Conservation (phyloP, 306 rosid species). For the Inga leiocalycina region DNA sequence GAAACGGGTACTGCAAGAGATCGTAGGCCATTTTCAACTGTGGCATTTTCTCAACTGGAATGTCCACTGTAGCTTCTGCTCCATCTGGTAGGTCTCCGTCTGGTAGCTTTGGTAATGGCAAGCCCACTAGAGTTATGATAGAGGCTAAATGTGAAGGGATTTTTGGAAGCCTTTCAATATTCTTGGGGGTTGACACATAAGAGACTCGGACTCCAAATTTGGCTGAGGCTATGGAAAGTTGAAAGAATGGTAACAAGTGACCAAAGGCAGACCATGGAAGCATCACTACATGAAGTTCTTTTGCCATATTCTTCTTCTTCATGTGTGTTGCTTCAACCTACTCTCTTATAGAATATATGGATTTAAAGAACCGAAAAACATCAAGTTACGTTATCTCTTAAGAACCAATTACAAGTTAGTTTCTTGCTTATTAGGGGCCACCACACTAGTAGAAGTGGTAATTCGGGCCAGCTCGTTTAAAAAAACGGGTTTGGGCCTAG, state of each 20-base stretch:
- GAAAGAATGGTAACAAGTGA: background rate
- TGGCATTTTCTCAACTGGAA: constrained; percentile 29
- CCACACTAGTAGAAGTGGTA: too few relatives aligned
- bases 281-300: background rate
- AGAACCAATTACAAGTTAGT: too few relatives aligned
- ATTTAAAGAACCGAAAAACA: too few relatives aligned
- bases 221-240: too few relatives aligned
- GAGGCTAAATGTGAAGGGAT: background rate
- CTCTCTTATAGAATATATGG: too few relatives aligned
- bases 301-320: background rate
- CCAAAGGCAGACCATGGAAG: constrained; percentile 27
- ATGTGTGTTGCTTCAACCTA: background rate
- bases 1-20: background rate
- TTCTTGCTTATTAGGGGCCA: too few relatives aligned
- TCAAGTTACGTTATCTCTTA: too few relatives aligned
- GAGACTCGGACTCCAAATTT: constrained; percentile 30
- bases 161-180: background rate
- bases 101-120: background rate
- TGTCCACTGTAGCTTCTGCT: constrained; percentile 35
- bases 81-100: constrained; percentile 23
- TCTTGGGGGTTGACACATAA: background rate
- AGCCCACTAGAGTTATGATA: background rate
- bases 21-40: constrained; percentile 27
- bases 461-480: too few relatives aligned
- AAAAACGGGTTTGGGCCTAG: too few relatives aligned